Percentiles rank a stretch among this genome's conserved stretches.
phyloP scores from a whole-genome alignment of 1,284 basidiomycete genomes.

The Tranzscheliella williamsii region DNA sequence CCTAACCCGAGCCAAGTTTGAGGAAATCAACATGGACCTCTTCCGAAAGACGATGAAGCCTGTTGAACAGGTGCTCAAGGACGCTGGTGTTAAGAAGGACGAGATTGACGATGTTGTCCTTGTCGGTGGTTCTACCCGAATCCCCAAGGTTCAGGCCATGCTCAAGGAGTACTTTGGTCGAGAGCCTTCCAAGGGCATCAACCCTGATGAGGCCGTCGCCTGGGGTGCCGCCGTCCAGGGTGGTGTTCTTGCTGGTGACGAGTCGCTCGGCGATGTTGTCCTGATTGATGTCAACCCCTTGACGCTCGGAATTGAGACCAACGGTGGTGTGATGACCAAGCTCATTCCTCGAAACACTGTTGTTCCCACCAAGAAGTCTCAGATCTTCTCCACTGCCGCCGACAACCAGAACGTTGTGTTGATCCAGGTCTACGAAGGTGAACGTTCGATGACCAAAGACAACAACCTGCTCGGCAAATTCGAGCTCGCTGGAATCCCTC shows the following conservation, averaged over 20 bases:
- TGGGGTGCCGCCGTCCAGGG: constrained; percentile 97
- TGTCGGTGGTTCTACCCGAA: constrained; percentile 97
- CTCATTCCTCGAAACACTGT: constrained; percentile 95
- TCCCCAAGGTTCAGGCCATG: constrained; percentile 90
- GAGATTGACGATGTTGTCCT: constrained; percentile 94
- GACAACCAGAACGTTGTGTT: constrained; percentile 61
- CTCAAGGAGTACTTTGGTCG: constrained; percentile 93
- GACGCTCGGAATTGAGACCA: constrained; percentile 96
- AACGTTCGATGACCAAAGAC: constrained; percentile 93
- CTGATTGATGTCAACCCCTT: constrained; percentile 94
- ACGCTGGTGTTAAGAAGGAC: constrained; percentile 96
- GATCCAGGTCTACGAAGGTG: constrained; percentile 88
- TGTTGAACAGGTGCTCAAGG: constrained; percentile 97
- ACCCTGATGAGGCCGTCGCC: constrained; percentile 76
- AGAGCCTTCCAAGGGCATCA: constrained; percentile 89
- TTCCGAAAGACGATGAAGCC: constrained; percentile 99
- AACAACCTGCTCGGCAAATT: constrained; percentile 98
- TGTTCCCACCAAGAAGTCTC: constrained; percentile 95
- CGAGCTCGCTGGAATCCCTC: constrained; percentile 87
- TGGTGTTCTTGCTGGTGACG: constrained; percentile 88
- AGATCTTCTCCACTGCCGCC: constrained; percentile 83
- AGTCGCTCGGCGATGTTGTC: constrained; percentile 78
- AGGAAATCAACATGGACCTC: constrained; percentile 97
- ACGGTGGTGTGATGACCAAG: constrained; percentile 97
- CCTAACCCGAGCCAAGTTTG: constrained; percentile 93